Conservation (phyloP, 2,329 filamentous ascomycete genomes). For the Nigrospora sphaerica region DNA sequence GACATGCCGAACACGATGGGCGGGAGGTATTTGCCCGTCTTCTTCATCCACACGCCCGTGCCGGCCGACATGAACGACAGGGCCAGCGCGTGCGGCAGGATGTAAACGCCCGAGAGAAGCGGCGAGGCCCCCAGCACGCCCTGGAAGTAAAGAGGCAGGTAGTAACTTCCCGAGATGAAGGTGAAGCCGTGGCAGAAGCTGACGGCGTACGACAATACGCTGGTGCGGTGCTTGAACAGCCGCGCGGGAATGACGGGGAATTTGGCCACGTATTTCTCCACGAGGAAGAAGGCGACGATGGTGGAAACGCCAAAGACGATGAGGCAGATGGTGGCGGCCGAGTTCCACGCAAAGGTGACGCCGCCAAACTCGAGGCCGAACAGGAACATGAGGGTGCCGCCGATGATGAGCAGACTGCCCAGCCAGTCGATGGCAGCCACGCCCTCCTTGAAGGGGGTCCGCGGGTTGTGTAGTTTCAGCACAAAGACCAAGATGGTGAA, state of each 20-base stretch:
- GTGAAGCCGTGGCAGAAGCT: constrained; percentile 69
- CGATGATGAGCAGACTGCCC: constrained; percentile 54
- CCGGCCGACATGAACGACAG: constrained; percentile 55
- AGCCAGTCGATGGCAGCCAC: constrained; percentile 57
- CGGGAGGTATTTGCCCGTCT: constrained; percentile 59
- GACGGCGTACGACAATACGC: constrained; percentile 56
- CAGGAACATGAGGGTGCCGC: constrained; percentile 77
- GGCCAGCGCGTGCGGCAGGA: constrained; percentile 63
- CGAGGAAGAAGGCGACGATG: constrained; percentile 59
- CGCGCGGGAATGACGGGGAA: constrained; percentile 73
- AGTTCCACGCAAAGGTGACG: constrained; percentile 66
- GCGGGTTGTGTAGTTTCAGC: constrained; percentile 61
- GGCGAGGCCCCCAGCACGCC: constrained; percentile 55
- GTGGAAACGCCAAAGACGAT: constrained; percentile 64
- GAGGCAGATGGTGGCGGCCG: constrained; percentile 68
- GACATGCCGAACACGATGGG: constrained; percentile 52
- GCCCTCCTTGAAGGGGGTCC: constrained; percentile 54
- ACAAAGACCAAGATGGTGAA: constrained; percentile 49
- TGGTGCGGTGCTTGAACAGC: constrained; percentile 61
- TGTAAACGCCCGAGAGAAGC: constrained; percentile 60
- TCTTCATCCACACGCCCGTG: constrained; percentile 50
- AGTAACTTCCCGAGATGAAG: constrained; percentile 75
- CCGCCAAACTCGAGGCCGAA: constrained; percentile 83
- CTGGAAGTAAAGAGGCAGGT: constrained; percentile 76
- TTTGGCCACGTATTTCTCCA: constrained; percentile 66